phyloP scores from a whole-genome alignment of 2,329 filamentous ascomycete genomes.

The Pseudogymnoascus verrucosus region DNA sequence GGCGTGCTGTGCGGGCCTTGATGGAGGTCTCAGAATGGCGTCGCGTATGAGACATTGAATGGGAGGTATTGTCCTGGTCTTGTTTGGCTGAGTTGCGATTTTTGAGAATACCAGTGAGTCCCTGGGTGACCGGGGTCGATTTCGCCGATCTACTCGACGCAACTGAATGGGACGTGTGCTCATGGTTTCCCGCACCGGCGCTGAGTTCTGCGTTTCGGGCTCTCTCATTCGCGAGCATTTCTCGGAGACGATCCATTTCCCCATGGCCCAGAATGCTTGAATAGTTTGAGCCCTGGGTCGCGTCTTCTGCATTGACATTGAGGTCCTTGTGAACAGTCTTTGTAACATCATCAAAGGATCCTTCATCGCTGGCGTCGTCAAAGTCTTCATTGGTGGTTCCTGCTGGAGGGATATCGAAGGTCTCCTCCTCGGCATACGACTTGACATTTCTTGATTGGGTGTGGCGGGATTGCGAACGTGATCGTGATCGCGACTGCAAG shows the following conservation, averaged over 20 bases:
- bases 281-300: constrained; percentile 10
- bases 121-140: neutral
- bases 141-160: neutral
- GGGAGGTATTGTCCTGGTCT: neutral
- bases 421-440: constrained; percentile 35
- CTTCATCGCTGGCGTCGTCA: constrained; percentile 6
- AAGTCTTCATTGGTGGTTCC: neutral
- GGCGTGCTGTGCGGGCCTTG: constrained; percentile 28
- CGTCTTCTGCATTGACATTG: constrained; percentile 8
- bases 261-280: constrained; percentile 11
- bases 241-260: constrained; percentile 12
- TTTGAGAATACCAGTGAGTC: constrained; percentile 12
- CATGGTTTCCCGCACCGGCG: neutral
- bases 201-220: constrained; percentile 1
- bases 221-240: constrained; percentile 11
- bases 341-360: constrained; percentile 10
- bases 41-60: constrained; percentile 16
- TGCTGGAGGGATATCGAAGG: constrained; percentile 31
- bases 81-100: neutral
- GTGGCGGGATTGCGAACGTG: constrained; percentile 9
- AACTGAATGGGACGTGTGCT: neutral
- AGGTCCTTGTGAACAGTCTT: constrained; percentile 9
- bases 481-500: constrained; percentile 10
- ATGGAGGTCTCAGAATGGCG: constrained; percentile 23
- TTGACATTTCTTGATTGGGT: constrained; percentile 26